phyloP scores from a whole-genome alignment of 2,329 filamentous ascomycete species.

The Clarireedia monteithiana region DNA sequence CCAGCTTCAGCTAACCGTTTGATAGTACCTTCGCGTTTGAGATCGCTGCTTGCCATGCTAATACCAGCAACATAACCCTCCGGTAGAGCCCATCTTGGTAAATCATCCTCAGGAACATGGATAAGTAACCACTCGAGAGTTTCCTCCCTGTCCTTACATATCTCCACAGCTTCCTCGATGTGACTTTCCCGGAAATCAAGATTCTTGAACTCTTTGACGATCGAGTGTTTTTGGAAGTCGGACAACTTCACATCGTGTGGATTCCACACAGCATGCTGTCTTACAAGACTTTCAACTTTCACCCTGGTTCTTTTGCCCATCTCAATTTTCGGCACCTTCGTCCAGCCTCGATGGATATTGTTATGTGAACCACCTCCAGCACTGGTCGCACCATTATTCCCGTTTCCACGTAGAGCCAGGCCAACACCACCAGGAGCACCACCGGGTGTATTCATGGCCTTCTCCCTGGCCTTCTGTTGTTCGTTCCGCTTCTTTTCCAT shows the following conservation, averaged over 20 bases:
- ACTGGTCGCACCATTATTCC: conserved; percentile 22
- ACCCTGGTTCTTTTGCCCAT: conserved; percentile 77
- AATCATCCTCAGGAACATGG: conserved; percentile 92
- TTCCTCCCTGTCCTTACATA: conserved; percentile 89
- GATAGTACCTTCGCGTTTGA: conserved; percentile 74
- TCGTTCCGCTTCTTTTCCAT: conserved; percentile 76
- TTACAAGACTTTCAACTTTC: conserved; percentile 72
- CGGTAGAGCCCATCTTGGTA: conserved; percentile 87
- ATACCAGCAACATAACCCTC: conserved; percentile 89
- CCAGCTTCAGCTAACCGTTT: conserved; percentile 76
- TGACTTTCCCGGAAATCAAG: conserved; percentile 87
- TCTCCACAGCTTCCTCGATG: conserved; percentile 75
- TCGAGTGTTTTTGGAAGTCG: conserved; percentile 43
- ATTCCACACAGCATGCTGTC: conserved; percentile 80
- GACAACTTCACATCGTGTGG: conserved; percentile 64
- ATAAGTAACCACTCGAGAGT: conserved; percentile 93
- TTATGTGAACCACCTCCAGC: conserved; percentile 28
- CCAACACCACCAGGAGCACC: conserved; percentile 34
- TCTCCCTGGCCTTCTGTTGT: conserved; percentile 57
- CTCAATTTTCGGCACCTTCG: conserved; percentile 79
- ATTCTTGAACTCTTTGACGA: conserved; percentile 66
- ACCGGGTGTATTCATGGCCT: conserved; percentile 56
- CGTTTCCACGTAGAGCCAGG: conserved; percentile 42
- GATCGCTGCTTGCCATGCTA: conserved; percentile 72
- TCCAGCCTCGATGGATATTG: conserved; percentile 63